Evolutionary conservation across 2,329 filamentous ascomycete genomes (phyloP).

Genomic region (Aspergillus alliaceus): DNA sequence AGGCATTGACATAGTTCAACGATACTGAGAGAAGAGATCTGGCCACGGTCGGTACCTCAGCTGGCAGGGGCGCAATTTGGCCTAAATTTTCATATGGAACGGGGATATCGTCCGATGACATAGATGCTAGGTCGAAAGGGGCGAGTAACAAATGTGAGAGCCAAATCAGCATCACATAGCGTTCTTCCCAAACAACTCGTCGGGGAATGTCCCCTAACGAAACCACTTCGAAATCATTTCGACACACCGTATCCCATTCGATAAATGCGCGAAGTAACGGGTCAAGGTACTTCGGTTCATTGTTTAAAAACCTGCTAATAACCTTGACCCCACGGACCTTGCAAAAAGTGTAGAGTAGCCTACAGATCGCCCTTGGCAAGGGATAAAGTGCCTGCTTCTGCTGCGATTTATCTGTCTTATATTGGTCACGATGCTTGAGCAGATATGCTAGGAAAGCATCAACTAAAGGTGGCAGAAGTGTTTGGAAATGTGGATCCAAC

Average conservation of each 20-base stretch:
- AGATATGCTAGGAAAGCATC: slow-evolving; percentile 73
- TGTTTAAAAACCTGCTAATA: slow-evolving; percentile 84
- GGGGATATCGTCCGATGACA: slow-evolving; percentile 58
- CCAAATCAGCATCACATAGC: slow-evolving; percentile 87
- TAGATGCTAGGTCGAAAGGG: slow-evolving; percentile 85
- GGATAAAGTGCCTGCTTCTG: slow-evolving; percentile 44
- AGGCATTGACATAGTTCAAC: slow-evolving; percentile 67
- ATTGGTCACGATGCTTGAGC: slow-evolving; percentile 39
- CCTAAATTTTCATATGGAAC: slow-evolving; percentile 35
- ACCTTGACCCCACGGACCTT: slow-evolving; percentile 94
- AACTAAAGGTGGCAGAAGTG: slow-evolving; percentile 71
- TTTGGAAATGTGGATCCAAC: slow-evolving; percentile 78
- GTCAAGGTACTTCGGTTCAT: slow-evolving; percentile 83
- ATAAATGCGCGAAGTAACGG: slow-evolving; percentile 75
- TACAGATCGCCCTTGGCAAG: slow-evolving; percentile 70
- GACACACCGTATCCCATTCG: slow-evolving; percentile 43
- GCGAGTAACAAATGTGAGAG: slow-evolving; percentile 77
- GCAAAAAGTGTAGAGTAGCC: slow-evolving; percentile 83
- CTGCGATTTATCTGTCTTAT: slow-evolving; percentile 38
- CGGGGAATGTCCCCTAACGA: slow-evolving; percentile 20
- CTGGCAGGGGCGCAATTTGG: slow-evolving; percentile 49
- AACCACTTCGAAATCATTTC: slow-evolving; percentile 13
- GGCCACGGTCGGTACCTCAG: slow-evolving; percentile 67
- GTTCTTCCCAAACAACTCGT: slow-evolving; percentile 76
- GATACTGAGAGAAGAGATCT: slow-evolving; percentile 70